Conservation (phyloP, 805 yeast species). For the Metschnikowia shivogae region DNA sequence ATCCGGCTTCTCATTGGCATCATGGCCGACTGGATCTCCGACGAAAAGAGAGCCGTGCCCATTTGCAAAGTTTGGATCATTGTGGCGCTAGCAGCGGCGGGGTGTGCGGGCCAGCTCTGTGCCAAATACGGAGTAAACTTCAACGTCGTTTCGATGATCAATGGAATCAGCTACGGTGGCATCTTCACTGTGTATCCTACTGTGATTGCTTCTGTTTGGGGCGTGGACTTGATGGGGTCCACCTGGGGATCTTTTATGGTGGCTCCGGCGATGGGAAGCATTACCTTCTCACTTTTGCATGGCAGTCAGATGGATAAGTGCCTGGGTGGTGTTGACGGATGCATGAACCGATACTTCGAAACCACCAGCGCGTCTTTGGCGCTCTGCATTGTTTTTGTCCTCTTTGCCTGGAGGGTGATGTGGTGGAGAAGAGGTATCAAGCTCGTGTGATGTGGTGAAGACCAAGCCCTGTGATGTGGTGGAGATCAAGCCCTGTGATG, state of each 20-base stretch:
- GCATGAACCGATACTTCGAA: slow-evolving; percentile 27
- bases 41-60: slow-evolving; percentile 24
- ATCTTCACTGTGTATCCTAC: slow-evolving; percentile 85
- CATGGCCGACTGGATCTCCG: slow-evolving; percentile 55
- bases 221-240: slow-evolving; percentile 81
- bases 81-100: slow-evolving; percentile 23
- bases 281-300: slow-evolving; percentile 62
- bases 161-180: slow-evolving; percentile 78
- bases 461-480: slow-evolving; percentile 30
- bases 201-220: slow-evolving; percentile 79
- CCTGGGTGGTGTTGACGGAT: slow-evolving; percentile 12
- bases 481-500: slow-evolving; percentile 19
- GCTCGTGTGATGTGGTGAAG: slow-evolving; percentile 17
- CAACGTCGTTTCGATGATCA: slow-evolving; percentile 38
- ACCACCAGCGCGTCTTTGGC: slow-evolving; percentile 24
- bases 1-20: slow-evolving; percentile 67
- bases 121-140: slow-evolving; percentile 14
- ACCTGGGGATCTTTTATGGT: slow-evolving; percentile 89
- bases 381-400: slow-evolving; percentile 23
- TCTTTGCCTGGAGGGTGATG: slow-evolving; percentile 26
- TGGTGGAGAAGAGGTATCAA: slow-evolving; percentile 30
- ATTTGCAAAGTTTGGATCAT: slow-evolving; percentile 34
- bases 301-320: slow-evolving; percentile 60
- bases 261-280: slow-evolving; percentile 82
- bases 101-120: slow-evolving; percentile 29